Percentiles rank a stretch among this genome's conserved stretches.
phyloP scores from a whole-genome alignment of 352 stramenopile species.

The Phytopythium oedochilum region DNA sequence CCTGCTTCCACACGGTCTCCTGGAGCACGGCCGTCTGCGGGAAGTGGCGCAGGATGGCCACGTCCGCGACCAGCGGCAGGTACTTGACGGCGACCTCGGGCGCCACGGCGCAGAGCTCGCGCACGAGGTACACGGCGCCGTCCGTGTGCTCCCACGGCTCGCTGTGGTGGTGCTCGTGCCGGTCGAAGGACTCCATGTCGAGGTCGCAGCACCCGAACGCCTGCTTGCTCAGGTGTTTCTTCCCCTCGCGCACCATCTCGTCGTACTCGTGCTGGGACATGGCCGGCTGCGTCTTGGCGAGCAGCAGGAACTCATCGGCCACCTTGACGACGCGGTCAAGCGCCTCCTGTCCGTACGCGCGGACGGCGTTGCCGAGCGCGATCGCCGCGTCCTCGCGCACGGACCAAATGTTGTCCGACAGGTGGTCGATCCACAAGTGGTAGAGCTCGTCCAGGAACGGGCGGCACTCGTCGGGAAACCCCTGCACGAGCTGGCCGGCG shows the following conservation, averaged over 20 bases:
- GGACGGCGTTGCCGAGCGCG: conserved; percentile 91
- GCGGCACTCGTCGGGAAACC: conserved; percentile 86
- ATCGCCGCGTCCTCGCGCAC: conserved; percentile 95
- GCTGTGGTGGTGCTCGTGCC: conserved; percentile 79
- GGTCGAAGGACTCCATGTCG: conserved; percentile 92
- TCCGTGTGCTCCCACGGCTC: conserved; percentile 95
- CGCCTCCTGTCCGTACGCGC: conserved; percentile 86
- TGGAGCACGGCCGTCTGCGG: conserved; percentile 70
- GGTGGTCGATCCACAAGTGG: conserved; percentile 91
- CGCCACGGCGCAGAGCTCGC: conserved; percentile 82
- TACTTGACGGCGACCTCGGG: conserved; percentile 45
- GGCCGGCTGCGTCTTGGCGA: conserved; percentile 88
- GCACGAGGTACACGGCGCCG: conserved; percentile 94
- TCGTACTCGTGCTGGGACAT: conserved; percentile 93
- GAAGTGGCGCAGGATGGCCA: conserved; percentile 73
- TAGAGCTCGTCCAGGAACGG: conserved; percentile 86
- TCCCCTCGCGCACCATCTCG: conserved; percentile 86
- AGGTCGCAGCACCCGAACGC: conserved; percentile 94
- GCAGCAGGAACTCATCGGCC: conserved; percentile 58
- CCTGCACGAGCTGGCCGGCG: conserved; percentile 71
- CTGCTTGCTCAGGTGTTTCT: conserved; percentile 91
- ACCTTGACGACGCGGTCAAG: conserved; percentile 73
- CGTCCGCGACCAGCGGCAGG: conserved; percentile 58
- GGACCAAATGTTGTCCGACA: conserved; percentile 97
- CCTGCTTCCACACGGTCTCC: conserved; percentile 83